phyloP scores from a whole-genome alignment of 2,329 filamentous ascomycete genomes.

The Paecilomyces sp. region DNA sequence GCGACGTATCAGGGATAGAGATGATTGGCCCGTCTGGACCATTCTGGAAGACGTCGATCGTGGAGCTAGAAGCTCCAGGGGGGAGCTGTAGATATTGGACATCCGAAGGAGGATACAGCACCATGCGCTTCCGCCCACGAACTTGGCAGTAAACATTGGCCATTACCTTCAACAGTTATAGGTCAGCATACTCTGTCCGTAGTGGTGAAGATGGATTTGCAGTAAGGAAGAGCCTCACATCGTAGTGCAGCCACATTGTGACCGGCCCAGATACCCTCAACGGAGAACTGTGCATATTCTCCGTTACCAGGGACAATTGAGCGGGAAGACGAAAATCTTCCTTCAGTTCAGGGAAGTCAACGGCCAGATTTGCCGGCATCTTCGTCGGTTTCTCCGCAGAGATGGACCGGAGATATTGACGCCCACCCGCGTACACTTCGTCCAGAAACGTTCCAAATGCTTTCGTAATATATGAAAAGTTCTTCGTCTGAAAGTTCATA shows the following conservation, averaged over 20 bases:
- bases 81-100: slow-evolving; percentile 63
- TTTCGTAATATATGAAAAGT: slow-evolving; percentile 69
- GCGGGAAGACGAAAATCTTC: slow-evolving; percentile 63
- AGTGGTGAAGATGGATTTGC: slow-evolving; percentile 16
- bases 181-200: not conserved
- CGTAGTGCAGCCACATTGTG: slow-evolving; percentile 86
- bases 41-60: slow-evolving; percentile 59
- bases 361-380: slow-evolving; percentile 59
- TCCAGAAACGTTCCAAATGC: slow-evolving; percentile 61
- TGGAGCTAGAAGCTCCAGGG: slow-evolving; percentile 73
- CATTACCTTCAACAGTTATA: slow-evolving; percentile 54
- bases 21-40: slow-evolving; percentile 34
- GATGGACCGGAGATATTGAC: slow-evolving; percentile 71
- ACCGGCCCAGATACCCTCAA: slow-evolving; percentile 72
- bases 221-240: slow-evolving; percentile 43
- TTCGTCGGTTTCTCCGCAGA: slow-evolving; percentile 63
- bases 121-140: slow-evolving; percentile 61
- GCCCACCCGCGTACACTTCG: slow-evolving; percentile 51
- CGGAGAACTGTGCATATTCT: slow-evolving; percentile 70
- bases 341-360: slow-evolving; percentile 65
- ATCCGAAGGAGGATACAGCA: slow-evolving; percentile 73
- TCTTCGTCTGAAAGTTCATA: slow-evolving; percentile 79
- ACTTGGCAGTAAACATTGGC: slow-evolving; percentile 82
- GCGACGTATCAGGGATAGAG: slow-evolving; percentile 58
- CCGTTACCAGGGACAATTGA: slow-evolving; percentile 50